phyloP scores from a whole-genome alignment of 257 asterid species.

The Henckelia pumila region DNA sequence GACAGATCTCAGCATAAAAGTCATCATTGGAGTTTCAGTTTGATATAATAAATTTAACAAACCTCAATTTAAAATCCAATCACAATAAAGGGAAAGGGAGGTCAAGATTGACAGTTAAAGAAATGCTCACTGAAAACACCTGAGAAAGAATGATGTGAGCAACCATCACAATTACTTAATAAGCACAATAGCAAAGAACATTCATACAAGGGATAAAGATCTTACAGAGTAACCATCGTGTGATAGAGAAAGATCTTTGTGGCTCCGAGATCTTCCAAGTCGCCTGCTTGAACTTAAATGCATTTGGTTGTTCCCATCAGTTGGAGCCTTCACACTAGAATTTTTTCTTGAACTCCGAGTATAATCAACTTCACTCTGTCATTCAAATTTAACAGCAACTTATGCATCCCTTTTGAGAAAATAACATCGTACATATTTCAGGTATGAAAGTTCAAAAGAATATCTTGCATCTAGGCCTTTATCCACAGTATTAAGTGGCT shows the following conservation, averaged over 20 bases:
- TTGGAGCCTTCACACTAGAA: constrained; percentile 34
- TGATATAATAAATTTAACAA: constrained; percentile 12
- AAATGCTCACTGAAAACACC: constrained; percentile 3
- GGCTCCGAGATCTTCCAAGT: constrained; percentile 61
- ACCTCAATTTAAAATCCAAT: constrained; percentile 15
- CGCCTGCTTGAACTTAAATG: constrained; percentile 39
- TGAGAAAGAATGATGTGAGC: not conserved
- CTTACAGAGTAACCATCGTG: constrained; percentile 88
- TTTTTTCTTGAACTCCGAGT: constrained; percentile 40
- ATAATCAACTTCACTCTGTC: constrained; percentile 64
- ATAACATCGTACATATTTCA: constrained; percentile 11
- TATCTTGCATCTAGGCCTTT: not conserved
- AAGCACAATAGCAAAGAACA: constrained; percentile 7
- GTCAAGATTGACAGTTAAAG: constrained; percentile 2
- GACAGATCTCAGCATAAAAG: constrained; percentile 28
- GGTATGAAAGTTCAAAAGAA: not conserved
- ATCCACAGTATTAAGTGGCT: not conserved
- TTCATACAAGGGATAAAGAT: constrained; percentile 14
- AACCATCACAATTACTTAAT: constrained; percentile 3
- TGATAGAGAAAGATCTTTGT: constrained; percentile 43
- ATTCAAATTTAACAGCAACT: constrained; percentile 24
- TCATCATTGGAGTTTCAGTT: constrained; percentile 23
- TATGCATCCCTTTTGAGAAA: constrained; percentile 12
- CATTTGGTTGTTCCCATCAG: constrained; percentile 34
- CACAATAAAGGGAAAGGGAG: not conserved